Evolutionary conservation across 2,329 filamentous ascomycete genomes (phyloP).

Genomic region (Endothia cerciana): DNA sequence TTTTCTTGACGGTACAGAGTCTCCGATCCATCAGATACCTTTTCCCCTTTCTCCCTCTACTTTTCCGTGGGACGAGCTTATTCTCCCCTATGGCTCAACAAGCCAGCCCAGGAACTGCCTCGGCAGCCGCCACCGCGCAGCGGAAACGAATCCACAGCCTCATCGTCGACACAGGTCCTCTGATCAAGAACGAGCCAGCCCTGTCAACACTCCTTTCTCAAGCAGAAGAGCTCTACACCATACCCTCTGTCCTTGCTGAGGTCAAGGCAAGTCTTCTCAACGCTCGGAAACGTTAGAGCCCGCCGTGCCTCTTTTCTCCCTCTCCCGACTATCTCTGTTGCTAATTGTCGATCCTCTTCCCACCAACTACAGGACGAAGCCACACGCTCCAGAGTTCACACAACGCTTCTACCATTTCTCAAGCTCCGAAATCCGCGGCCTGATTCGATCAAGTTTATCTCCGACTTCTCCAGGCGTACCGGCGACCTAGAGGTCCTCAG

Average conservation of each 20-base stretch:
- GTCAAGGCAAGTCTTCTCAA: constrained; percentile 61
- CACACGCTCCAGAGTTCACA: constrained; percentile 81
- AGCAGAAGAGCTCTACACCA: constrained; percentile 78
- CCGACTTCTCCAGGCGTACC: constrained; percentile 84
- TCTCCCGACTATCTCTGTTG: not conserved
- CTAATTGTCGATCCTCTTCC: not conserved
- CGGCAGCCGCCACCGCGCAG: constrained; percentile 2
- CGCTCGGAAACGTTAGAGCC: not conserved
- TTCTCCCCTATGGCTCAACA: constrained; percentile 1
- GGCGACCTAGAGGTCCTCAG: constrained; percentile 89
- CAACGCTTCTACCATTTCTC: constrained; percentile 82
- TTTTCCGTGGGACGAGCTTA: not conserved
- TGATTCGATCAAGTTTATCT: constrained; percentile 77
- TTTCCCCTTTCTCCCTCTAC: too few relatives aligned
- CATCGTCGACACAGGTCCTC: constrained; percentile 86
- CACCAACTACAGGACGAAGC: constrained; percentile 73
- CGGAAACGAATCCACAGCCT: constrained; percentile 78
- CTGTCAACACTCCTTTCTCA: constrained; percentile 80
- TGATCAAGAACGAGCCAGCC: constrained; percentile 90
- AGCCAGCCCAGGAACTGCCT: not conserved
- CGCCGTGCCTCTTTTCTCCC: too few relatives aligned
- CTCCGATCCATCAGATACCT: too few relatives aligned
- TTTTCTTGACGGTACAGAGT: too few relatives aligned
- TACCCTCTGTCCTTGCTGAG: constrained; percentile 84
- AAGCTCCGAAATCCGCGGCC: constrained; percentile 74